Percentiles rank a stretch among this genome's conserved stretches.
Evolutionary conservation across 352 stramenopile species (phyloP).

Genomic region (Globisporangium paroecandrum): DNA sequence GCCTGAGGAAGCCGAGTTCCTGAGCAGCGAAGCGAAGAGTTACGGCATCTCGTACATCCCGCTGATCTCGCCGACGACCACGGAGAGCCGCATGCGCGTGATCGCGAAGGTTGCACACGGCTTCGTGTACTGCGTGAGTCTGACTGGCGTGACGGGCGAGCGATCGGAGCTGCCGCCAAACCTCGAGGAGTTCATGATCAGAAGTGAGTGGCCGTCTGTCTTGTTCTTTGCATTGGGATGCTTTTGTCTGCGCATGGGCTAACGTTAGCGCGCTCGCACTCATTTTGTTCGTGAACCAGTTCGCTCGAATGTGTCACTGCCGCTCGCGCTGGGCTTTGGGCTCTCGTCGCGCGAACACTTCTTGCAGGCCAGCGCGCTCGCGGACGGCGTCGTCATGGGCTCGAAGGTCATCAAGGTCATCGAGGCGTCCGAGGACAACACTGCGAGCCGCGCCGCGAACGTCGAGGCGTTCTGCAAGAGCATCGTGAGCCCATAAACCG

Average conservation of each 20-base stretch:
- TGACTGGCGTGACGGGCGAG: constrained; percentile 94
- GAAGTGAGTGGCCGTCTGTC: constrained; percentile 32
- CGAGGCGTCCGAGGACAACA: constrained; percentile 60
- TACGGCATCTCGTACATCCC: constrained; percentile 95
- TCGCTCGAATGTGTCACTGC: constrained; percentile 79
- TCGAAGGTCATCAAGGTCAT: constrained; percentile 88
- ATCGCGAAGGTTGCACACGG: constrained; percentile 71
- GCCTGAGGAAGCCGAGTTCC: constrained; percentile 90
- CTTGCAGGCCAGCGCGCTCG: constrained; percentile 88
- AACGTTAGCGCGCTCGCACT: not conserved
- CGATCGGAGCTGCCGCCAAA: constrained; percentile 88
- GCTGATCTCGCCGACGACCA: constrained; percentile 96
- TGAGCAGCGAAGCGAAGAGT: constrained; percentile 90
- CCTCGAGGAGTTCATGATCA: constrained; percentile 92
- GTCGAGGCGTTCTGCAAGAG: constrained; percentile 77
- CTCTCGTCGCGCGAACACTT: constrained; percentile 93
- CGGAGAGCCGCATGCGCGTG: constrained; percentile 90
- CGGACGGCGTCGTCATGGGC: constrained; percentile 89
- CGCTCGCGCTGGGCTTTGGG: constrained; percentile 96
- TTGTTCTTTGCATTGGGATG: not conserved
- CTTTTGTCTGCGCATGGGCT: not conserved
- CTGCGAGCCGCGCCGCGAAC: constrained; percentile 54
- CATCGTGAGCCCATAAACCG: constrained; percentile 46
- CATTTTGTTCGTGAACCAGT: constrained; percentile 37
- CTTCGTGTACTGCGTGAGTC: constrained; percentile 87